Evolutionary conservation across 2,329 filamentous ascomycete genomes (phyloP), one percentile per base, ranked within the genome.

Genomic region (Fusarium abutilonis): DNA sequence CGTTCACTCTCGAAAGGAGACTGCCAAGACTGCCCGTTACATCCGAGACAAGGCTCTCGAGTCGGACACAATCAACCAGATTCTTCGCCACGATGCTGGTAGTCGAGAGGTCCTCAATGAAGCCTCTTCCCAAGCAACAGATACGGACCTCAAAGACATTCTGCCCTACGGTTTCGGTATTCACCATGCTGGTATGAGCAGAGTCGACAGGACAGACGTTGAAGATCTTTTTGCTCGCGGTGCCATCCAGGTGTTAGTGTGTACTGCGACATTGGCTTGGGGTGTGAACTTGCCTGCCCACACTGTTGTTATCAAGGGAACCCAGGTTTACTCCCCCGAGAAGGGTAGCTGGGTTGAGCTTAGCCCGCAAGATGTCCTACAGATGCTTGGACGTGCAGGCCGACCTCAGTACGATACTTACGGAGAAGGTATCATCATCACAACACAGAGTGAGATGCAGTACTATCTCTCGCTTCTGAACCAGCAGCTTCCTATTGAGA

Each of bases 311-410:
- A 99, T 99, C 81, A 99, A 99, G 78, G 95, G 95, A 52, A 99
- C 95, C 1, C 93, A 97, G 73, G 90, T 99, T 17, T 99, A 99
- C 78, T 98, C 95, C 0, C 95, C 95, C 0, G 95, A 99, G 75
- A 98, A 97, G 80, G 95, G 95, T 80, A 95, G 91, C 76, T 99
- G 95, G 94, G 93, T 99, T 17, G 96, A 99, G 75, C 79, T 99
- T 50, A 97, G 93, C 72, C 95, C 95, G 11, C 95, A 99, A 75
- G 95, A 99, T 78, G 94, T 99, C 32, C 82, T 99, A 46, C 95
- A 99, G 76, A 99, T 99, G 96, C 87, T 99, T 71, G 95, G 95
- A 72, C 93, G 95, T 83, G 96, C 95, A 50, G 95, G 95, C 74
- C 88, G 95, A 67, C 95, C 95, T 26, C 96, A 99, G 72, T 99